Percentiles rank a stretch among this genome's conserved stretches.
These are phyloP conservation scores for Geopyxis carbonaria DNA, from an alignment of 495 filamentous ascomycete genomes.

Conservation along the genomic window DNA sequence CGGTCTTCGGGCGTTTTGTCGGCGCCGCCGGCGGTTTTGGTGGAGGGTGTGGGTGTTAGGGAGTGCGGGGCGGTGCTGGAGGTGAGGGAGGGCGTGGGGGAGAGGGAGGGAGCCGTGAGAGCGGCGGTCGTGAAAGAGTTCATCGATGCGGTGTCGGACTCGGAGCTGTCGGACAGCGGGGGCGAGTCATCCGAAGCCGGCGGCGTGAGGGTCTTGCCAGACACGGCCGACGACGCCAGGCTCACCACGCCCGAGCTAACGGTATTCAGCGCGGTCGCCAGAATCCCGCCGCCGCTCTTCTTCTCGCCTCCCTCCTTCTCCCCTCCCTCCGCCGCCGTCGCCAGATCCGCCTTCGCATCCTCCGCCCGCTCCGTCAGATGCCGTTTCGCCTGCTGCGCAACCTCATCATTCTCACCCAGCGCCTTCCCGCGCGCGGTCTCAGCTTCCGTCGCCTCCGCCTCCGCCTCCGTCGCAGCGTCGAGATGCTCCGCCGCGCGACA, in stretches of 20 bases:
- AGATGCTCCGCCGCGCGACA: not conserved
- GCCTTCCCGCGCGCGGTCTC: no score
- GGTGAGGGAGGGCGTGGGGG: constrained; percentile 7
- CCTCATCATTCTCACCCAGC: no score
- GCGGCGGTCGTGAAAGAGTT: constrained; percentile 14
- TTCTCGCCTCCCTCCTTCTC: no score
- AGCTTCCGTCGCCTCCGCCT: no score
- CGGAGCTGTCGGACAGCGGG: constrained; percentile 2
- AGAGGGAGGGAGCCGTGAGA: constrained; percentile 9
- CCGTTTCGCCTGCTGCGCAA: no score
- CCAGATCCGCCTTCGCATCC: no score
- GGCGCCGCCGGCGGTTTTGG: constrained; percentile 18
- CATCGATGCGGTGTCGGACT: constrained; percentile 8
- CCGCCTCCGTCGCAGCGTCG: not conserved
- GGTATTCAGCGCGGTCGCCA: constrained; percentile 3
- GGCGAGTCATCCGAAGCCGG: constrained; percentile 4
- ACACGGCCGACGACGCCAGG: constrained; percentile 9
- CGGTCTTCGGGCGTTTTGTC: constrained; percentile 41
- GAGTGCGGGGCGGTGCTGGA: constrained; percentile 25
- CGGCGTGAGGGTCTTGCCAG: not conserved
- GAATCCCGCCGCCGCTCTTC: not conserved
- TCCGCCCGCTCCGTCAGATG: no score
- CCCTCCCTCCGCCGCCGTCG: no score
- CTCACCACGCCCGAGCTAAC: constrained; percentile 8
- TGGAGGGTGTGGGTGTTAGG: constrained; percentile 12